phyloP scores from a whole-genome alignment of 768 basidiomycete species.

The Leucocoprinus birnbaumii region DNA sequence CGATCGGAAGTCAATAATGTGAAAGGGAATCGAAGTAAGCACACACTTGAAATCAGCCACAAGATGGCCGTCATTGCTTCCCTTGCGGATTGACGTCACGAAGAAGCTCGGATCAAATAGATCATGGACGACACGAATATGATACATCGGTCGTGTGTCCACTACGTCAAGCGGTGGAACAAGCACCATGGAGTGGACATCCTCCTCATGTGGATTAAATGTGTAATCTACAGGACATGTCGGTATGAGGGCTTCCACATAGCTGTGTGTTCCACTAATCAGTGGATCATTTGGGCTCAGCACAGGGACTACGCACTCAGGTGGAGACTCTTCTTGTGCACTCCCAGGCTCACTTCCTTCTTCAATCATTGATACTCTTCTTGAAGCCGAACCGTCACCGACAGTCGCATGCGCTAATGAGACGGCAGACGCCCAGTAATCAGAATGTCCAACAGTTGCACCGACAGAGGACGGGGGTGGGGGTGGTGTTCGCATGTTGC shows the following conservation, averaged over 20 bases:
- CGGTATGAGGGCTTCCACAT: constrained; percentile 4
- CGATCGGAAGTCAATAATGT: too few species aligned
- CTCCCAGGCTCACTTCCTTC: background rate
- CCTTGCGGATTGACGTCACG: constrained; percentile 18
- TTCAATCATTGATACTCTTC: constrained; percentile 6
- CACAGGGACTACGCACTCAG: background rate
- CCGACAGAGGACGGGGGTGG: background rate
- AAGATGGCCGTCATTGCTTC: constrained; percentile 12
- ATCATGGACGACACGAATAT: constrained; percentile 17
- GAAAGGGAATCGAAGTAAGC: too few species aligned
- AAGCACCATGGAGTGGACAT: constrained; percentile 8
- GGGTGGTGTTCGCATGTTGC: background rate
- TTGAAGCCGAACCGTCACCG: constrained; percentile 5
- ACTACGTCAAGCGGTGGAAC: constrained; percentile 14
- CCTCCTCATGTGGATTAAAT: background rate
- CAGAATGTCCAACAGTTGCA: background rate
- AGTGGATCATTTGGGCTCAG: background rate
- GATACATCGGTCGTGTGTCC: constrained; percentile 17
- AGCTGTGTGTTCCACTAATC: background rate
- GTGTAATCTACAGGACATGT: constrained; percentile 7
- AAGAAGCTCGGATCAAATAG: constrained; percentile 18
- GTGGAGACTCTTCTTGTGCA: background rate
- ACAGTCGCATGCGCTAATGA: constrained; percentile 8
- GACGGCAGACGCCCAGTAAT: background rate
- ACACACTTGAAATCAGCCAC: constrained; percentile 20